Conservation (phyloP, 129 eudicot species). For the Tagetes erecta region DNA sequence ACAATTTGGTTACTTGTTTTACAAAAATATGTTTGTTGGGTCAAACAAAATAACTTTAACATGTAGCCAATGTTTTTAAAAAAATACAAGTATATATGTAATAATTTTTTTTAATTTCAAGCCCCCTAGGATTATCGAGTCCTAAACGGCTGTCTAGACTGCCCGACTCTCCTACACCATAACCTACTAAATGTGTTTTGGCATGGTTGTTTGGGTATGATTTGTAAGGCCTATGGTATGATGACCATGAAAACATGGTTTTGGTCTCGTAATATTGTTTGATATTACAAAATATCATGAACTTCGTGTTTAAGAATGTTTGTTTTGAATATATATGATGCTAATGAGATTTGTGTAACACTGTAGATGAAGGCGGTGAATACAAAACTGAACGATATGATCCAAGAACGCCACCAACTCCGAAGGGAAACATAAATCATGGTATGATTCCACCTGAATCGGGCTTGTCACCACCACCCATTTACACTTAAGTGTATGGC, state of each 20-base stretch:
- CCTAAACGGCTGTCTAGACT: too few relatives aligned
- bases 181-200: not conserved
- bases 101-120: too few relatives aligned
- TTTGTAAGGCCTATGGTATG: not conserved
- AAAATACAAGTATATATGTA: too few relatives aligned
- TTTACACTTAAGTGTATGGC: slow-evolving; percentile 21
- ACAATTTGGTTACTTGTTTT: too few relatives aligned
- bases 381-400: slow-evolving; percentile 30
- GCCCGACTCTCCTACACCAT: too few relatives aligned
- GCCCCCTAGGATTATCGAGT: too few relatives aligned
- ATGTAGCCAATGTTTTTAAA: too few relatives aligned
- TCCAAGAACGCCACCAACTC: slow-evolving; percentile 43
- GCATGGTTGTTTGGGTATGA: not conserved
- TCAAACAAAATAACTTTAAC: too few relatives aligned
- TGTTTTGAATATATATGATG: not conserved
- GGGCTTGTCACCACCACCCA: slow-evolving; percentile 18
- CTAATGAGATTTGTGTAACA: not conserved
- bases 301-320: not conserved
- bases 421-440: slow-evolving; percentile 23
- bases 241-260: not conserved
- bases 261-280: not conserved
- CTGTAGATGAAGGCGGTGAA: slow-evolving; percentile 25
- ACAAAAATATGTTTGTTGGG: too few relatives aligned
- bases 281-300: not conserved
- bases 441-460: slow-evolving; percentile 25